Conservation (phyloP, 495 filamentous ascomycete species). For the Xylaria nigripes region DNA sequence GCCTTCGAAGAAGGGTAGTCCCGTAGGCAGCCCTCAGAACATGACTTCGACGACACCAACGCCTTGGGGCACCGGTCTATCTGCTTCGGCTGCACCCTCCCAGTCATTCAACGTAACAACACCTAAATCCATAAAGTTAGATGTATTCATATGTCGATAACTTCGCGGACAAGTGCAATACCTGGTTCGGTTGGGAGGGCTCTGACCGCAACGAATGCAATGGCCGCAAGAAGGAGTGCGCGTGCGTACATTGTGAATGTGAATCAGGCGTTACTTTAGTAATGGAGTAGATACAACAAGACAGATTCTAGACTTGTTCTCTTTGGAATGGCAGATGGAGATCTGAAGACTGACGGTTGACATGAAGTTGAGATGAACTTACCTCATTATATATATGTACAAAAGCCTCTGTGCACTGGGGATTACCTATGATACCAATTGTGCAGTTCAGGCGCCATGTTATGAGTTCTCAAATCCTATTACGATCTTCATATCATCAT, state of each 20-base stretch:
- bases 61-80: not conserved
- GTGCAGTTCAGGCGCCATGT: too few species aligned
- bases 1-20: not conserved
- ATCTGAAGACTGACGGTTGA: not conserved
- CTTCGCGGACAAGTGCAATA: not conserved
- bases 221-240: not conserved
- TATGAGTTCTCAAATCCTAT: too few species aligned
- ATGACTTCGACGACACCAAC: constrained; percentile 1
- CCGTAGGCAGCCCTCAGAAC: not conserved
- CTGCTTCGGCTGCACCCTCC: not conserved
- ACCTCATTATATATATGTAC: too few species aligned
- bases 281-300: too few species aligned
- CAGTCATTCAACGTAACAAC: not conserved
- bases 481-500: too few species aligned
- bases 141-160: too few species aligned
- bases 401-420: too few species aligned
- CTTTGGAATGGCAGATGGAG: not conserved
- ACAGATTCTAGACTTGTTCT: not conserved
- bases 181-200: not conserved
- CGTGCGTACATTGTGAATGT: not conserved
- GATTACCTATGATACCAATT: too few species aligned
- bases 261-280: not conserved
- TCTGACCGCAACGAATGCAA: not conserved
- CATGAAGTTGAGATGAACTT: too few species aligned
- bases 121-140: too few species aligned